Base-by-base conservation (phyloP, 2,329 filamentous ascomycete genomes). In the Sporothrix luriei region DNA sequence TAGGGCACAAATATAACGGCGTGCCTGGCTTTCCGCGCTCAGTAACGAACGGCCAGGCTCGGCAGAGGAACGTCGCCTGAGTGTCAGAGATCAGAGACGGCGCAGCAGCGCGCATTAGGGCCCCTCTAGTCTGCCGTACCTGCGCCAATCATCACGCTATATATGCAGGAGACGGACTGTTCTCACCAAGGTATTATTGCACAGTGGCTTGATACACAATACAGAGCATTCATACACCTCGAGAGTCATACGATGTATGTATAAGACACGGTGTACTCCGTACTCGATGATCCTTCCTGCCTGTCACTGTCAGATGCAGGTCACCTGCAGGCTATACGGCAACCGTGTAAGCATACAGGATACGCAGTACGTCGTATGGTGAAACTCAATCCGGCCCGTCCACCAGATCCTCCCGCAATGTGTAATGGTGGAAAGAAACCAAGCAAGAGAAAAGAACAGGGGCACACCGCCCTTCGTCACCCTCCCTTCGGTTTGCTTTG, bases 11-110 rank as follows among this genome's bases (percentile, higher is more conserved):
- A 43, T 43, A 43, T 43, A 38, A 61, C 38, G 57, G 19, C 55
- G 33, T 59, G 33, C n/a, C 33, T 59, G 55, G 29, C 57, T n/a
- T n/a, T 26, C 57, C 4, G n/a, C 38, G 57, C n/a, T 38, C 57
- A 21, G 21, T n/a, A 14, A 43, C 9, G n/a, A 46, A 24, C 16
- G 57, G 57, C 57, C 38, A 46, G 5, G 38, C 38, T 46, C 38
- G 57, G 38, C 57, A 62, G 11, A 26, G 38, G 21, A 62, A 46
- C 38, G 4, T 38, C 38, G 57, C 10, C 21, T 11, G 16, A 46
- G 57, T 26, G 38, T 24, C 38, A 43, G 14, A 24, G 21, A 62
- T 24, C 38, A 43, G 14, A 24, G 21, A 62, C 57, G 57, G 57
- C 57, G 57, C 57, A 46, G 14, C 38, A 46, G 57, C 38, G 21